Evolutionary conservation across 345 rosid genomes (phyloP).

Genomic region (Lagerstroemia speciosa): DNA sequence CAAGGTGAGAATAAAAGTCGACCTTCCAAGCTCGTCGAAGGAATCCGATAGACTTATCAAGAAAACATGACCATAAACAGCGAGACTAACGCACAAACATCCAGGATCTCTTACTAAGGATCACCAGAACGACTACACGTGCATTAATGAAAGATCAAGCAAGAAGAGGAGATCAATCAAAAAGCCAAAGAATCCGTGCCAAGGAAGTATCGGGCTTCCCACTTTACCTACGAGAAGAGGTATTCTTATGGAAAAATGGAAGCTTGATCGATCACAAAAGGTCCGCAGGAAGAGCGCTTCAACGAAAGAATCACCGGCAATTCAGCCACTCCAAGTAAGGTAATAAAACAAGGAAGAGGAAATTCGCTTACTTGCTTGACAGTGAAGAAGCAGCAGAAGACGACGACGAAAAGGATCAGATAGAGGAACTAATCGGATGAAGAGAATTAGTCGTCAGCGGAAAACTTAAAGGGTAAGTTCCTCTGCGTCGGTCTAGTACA

Average conservation of each 20-base stretch:
- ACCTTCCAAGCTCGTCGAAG: background rate
- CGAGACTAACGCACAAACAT: background rate
- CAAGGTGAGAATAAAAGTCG: background rate
- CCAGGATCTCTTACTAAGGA: background rate
- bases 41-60: background rate
- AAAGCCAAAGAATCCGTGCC: background rate
- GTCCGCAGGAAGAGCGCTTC: background rate
- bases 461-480: background rate
- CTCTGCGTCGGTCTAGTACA: background rate
- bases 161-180: background rate
- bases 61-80: background rate
- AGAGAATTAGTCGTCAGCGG: background rate
- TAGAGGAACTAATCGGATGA: background rate
- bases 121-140: too few relatives aligned
- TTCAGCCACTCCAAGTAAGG: background rate
- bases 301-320: background rate
- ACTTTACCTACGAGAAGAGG: background rate
- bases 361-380: slow-evolving; percentile 5
- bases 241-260: background rate
- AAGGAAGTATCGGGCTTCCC: background rate
- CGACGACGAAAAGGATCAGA: background rate
- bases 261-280: background rate
- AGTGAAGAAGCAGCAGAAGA: background rate
- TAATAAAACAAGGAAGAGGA: background rate
- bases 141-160: background rate